A percentile compares a stretch with the other conserved stretches of the same genome.
Evolutionary conservation across 208 protist species (phyloP).

Genomic region (Trypanosoma vivax): DNA sequence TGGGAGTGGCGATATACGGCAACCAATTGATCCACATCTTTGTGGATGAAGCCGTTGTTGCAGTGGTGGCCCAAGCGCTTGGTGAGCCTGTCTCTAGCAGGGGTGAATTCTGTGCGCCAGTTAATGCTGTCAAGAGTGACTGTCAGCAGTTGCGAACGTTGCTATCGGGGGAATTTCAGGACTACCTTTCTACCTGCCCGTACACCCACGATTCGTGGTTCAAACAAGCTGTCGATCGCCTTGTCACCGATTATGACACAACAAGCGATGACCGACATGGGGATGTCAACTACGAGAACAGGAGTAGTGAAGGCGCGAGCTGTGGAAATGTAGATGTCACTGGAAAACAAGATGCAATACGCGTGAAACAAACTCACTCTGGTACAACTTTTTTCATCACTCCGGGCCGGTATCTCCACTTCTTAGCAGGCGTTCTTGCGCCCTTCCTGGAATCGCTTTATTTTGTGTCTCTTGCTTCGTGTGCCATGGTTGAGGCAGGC

Average conservation of each 20-base stretch:
- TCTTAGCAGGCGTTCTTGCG: slow-evolving; percentile 5
- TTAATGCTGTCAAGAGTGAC: slow-evolving; percentile 29
- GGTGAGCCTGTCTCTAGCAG: slow-evolving; percentile 9
- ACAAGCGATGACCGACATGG: too few species aligned
- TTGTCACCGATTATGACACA: slow-evolving; percentile 16
- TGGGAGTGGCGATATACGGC: slow-evolving; percentile 64
- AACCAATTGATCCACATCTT: slow-evolving; percentile 89
- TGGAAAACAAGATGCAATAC: too few species aligned
- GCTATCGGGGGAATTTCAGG: slow-evolving; percentile 64
- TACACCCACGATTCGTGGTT: slow-evolving; percentile 63
- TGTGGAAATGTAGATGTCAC: too few species aligned
- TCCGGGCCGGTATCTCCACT: not conserved
- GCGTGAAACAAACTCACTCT: too few species aligned
- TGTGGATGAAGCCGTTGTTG: slow-evolving; percentile 69
- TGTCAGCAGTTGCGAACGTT: slow-evolving; percentile 47
- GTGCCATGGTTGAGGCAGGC: slow-evolving; percentile 2
- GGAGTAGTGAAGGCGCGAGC: too few species aligned
- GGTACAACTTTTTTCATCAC: too few species aligned
- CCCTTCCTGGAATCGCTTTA: slow-evolving; percentile 15
- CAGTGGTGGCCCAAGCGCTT: slow-evolving; percentile 40
- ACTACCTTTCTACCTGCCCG: slow-evolving; percentile 48
- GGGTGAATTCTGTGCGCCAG: slow-evolving; percentile 19
- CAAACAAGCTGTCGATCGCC: slow-evolving; percentile 30
- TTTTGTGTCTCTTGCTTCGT: slow-evolving; percentile 9
- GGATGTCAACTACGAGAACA: too few species aligned